Evolutionary conservation across 2,329 filamentous ascomycete genomes (phyloP).

Genomic region (Cladophialophora psammophila): DNA sequence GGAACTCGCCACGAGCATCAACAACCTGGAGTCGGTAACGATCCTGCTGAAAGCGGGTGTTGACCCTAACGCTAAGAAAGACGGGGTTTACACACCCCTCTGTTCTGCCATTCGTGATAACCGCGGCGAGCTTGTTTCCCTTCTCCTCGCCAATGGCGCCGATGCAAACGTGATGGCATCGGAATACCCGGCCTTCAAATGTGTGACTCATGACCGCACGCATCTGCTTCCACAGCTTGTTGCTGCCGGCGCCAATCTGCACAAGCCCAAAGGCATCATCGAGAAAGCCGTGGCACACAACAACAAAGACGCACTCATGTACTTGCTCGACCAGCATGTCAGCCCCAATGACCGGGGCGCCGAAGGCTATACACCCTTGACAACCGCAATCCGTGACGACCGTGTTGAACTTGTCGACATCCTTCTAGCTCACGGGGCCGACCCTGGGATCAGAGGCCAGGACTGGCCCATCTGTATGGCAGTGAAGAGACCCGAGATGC

Average conservation of each 20-base stretch:
- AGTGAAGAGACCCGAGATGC: conserved; percentile 66
- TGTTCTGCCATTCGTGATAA: conserved; percentile 74
- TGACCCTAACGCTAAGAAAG: conserved; percentile 68
- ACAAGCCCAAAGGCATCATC: conserved; percentile 68
- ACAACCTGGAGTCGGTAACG: conserved; percentile 68
- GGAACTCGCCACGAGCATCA: conserved; percentile 69
- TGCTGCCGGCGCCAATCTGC: conserved; percentile 66
- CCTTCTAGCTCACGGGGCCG: conserved; percentile 65
- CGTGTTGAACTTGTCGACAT: conserved; percentile 66
- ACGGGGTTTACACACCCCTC: conserved; percentile 71
- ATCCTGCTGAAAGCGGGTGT: conserved; percentile 66
- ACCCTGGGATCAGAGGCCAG: conserved; percentile 68
- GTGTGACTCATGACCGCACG: conserved; percentile 69
- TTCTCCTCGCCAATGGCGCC: conserved; percentile 62
- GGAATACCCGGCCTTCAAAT: conserved; percentile 73
- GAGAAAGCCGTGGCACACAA: conserved; percentile 70
- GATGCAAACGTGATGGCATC: conserved; percentile 63
- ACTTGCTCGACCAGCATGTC: conserved; percentile 67
- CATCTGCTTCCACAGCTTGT: conserved; percentile 68
- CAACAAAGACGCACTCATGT: conserved; percentile 66
- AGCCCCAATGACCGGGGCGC: conserved; percentile 66
- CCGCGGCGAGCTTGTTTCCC: conserved; percentile 65
- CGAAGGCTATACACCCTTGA: conserved; percentile 68
- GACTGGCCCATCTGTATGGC: conserved; percentile 77
- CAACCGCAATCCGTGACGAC: conserved; percentile 70